Conservation (phyloP, 805 yeast species). For the fission yeast (Schizosaccharomyces pombe) region DNA sequence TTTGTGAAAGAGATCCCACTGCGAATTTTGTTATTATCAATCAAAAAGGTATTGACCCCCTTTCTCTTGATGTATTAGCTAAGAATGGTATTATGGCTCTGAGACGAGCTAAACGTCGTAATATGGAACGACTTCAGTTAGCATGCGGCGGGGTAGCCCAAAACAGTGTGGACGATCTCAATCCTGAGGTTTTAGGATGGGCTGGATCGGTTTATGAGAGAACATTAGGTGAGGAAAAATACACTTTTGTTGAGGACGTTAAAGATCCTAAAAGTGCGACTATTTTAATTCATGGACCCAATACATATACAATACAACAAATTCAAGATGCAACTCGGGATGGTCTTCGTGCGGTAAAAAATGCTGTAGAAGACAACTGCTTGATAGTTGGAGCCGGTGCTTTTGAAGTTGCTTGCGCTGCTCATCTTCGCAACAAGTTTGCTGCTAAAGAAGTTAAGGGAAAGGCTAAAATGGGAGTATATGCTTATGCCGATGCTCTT, state of each 20-base stretch:
- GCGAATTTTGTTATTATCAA: slow-evolving; percentile 81
- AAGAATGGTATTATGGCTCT: slow-evolving; percentile 80
- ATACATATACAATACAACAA: slow-evolving; percentile 68
- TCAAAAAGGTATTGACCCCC: slow-evolving; percentile 96
- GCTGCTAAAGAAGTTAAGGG: slow-evolving; percentile 49
- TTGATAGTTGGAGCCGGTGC: slow-evolving; percentile 97
- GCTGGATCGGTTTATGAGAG: slow-evolving; percentile 84
- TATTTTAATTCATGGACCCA: slow-evolving; percentile 80
- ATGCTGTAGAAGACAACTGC: slow-evolving; percentile 61
- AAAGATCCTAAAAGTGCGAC: slow-evolving; percentile 79
- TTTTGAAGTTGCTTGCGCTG: slow-evolving; percentile 62
- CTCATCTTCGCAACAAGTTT: slow-evolving; percentile 31
- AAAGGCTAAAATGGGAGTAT: slow-evolving; percentile 67
- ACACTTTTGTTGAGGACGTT: slow-evolving; percentile 75
- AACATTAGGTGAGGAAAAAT: slow-evolving; percentile 89
- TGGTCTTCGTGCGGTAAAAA: slow-evolving; percentile 84
- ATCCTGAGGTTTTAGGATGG: slow-evolving; percentile 57
- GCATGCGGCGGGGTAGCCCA: slow-evolving; percentile 96
- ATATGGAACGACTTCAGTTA: slow-evolving; percentile 93
- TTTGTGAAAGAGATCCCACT: slow-evolving; percentile 50
- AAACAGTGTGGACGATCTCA: slow-evolving; percentile 81
- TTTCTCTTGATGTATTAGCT: slow-evolving; percentile 85
- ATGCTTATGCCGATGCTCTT: slow-evolving; percentile 82
- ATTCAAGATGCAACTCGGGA: slow-evolving; percentile 94
- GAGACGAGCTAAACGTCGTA: slow-evolving; percentile 95